Evolutionary conservation across 1,139 yeast genomes (phyloP).

Genomic region (Torulaspora globosa): DNA sequence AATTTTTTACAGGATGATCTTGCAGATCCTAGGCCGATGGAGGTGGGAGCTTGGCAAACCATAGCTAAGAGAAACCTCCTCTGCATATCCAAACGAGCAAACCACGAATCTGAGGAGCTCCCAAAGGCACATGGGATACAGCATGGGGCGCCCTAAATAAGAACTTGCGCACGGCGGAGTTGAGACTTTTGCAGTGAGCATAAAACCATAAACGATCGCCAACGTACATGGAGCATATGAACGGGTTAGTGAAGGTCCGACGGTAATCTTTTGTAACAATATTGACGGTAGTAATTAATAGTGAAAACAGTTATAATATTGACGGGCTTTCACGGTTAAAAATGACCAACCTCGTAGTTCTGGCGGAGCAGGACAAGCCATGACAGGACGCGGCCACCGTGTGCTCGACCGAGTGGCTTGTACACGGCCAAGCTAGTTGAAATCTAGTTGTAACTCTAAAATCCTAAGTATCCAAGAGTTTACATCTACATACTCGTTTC

Average conservation of each 20-base stretch:
- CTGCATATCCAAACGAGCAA: not conserved
- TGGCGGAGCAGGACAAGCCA: no score
- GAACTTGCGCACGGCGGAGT: no score
- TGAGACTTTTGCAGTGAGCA: no score
- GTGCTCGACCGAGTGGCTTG: no score
- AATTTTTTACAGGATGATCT: slow-evolving; percentile 63
- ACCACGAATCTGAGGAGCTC: not conserved
- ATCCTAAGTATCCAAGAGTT: not conserved
- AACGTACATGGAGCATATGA: no score
- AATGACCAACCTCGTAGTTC: no score
- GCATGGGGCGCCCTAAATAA: not conserved
- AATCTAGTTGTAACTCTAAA: not conserved
- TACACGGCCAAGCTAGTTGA: no score
- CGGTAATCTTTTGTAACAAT: not conserved
- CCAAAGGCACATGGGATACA: not conserved
- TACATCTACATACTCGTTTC: not conserved
- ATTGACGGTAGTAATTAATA: not conserved
- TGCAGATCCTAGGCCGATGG: slow-evolving; percentile 52
- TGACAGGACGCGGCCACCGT: no score
- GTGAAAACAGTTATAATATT: not conserved
- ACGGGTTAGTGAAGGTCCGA: not conserved
- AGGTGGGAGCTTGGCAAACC: slow-evolving; percentile 36
- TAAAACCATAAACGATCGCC: no score
- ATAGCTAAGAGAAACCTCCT: slow-evolving; percentile 14
- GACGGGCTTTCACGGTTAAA: not conserved